Base-by-base conservation (phyloP, 1,284 basidiomycete genomes). In the Sporisorium graminicola region DNA sequence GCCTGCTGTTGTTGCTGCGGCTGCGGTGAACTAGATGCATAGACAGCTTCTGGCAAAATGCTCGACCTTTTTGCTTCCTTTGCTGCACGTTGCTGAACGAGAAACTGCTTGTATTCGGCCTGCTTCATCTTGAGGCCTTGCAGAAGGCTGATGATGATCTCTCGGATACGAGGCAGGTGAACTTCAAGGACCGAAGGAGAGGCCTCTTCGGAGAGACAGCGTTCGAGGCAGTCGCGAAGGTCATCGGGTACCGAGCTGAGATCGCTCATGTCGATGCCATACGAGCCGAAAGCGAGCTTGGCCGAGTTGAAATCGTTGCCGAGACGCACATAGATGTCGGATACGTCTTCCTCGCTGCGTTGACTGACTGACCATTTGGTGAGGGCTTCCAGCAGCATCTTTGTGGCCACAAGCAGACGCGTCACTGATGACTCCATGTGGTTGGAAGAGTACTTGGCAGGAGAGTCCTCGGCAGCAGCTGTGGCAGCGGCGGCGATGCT, bases 231-330 rank as follows among this genome's bases (percentile, higher is more conserved):
- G 59, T 87, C 88, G 49, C 96, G 91, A 26, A 99, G 89, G 83
- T 98, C 94, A 74, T 94, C 90, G 2, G 97, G 96, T 2, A 99
- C 93, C 8, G 90, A 88, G 82, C 92, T 88, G 61, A 99, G 91
- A 84, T 98, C 95, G 62, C 94, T 89, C 92, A 98, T 98, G 74
- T 93, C 91, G 78, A 99, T 97, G 59, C 92, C 91, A 77, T 92
- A 94, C 24, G 90, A 88, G 12, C 90, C 89, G 86, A 99, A 99
- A 1, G 95, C 94, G 58, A 91, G 90, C 42, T 95, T 93, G 27
- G 95, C 95, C 20, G 91, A 90, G 85, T 98, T 98, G 88, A 99
- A 98, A 83, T 98, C 95, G 86, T 99, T 98, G 22, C 96, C 96
- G 20, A 99, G 89, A 52, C 92, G 90, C 58, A 99, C 97, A 86